Evolutionary conservation across 805 yeast species (phyloP), one percentile per base, ranked within the genome.

Genomic region (Pichia nakasei): DNA sequence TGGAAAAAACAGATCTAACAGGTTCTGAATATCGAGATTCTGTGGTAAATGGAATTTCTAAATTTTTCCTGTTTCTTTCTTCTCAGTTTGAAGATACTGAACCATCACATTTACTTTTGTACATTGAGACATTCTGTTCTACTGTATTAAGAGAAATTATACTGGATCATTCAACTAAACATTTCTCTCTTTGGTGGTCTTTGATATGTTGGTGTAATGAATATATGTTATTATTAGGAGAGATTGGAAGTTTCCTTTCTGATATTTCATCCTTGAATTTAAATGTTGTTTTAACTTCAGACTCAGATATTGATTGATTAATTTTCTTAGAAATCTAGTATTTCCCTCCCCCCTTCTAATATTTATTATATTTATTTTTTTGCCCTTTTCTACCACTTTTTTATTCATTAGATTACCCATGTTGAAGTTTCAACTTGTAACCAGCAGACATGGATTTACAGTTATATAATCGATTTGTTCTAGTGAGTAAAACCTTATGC

Each of bases 201-300:
- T 67, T 82, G 3, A 67, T 84, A 44, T 78, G 87, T 57, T 84
- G 91, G 88, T 65, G 79, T 7, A 86, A 80, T 54, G 91, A 83
- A 54, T 82, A 76, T 70, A 65, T 82, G 48, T 71, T 71, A 2
- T 80, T 86, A 78, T 63, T 73, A 45, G 80, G 81, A 22, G 87
- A 82, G 54, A 60, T 77, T 15, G 80, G 82, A 5, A 80, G 81
- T 0, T 72, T 72, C 48, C 57, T 76, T 21, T 59, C 61, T 33
- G 22, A 27, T 24, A 29, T 29, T 13, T 17, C 32, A 13, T 13
- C 12, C 15, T 29, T 4, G 21, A 20, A 20, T 5, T 4, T 19
- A 34, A 9, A n/a, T n/a, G n/a, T n/a, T n/a, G n/a, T n/a, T n/a
- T n/a, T n/a, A n/a, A n/a, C n/a, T n/a, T n/a, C n/a, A n/a, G n/a